Evolutionary conservation across 208 protist species (phyloP).

Genomic region (Zelonia costaricensis): DNA sequence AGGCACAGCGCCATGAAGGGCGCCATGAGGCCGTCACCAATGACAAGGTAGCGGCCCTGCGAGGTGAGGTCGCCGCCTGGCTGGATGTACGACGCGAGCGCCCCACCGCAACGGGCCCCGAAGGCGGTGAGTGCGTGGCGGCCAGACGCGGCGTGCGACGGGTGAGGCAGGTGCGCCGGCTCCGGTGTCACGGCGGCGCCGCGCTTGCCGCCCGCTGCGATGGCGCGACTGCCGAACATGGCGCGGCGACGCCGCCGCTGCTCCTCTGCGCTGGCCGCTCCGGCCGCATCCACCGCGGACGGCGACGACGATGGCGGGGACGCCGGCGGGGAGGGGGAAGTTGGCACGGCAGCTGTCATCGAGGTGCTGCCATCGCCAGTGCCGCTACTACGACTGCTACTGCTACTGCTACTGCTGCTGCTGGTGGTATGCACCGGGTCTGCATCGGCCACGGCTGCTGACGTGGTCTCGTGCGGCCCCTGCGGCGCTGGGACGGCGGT

Average conservation of each 20-base stretch:
- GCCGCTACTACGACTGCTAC: too few relatives aligned
- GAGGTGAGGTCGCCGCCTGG: slow-evolving; percentile 48
- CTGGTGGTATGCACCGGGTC: too few relatives aligned
- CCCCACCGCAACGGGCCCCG: slow-evolving; percentile 53
- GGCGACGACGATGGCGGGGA: too few relatives aligned
- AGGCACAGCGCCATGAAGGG: slow-evolving; percentile 93
- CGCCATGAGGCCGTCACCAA: slow-evolving; percentile 90
- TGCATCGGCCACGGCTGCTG: too few relatives aligned
- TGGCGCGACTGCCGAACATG: slow-evolving; percentile 81
- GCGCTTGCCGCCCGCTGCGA: slow-evolving; percentile 71
- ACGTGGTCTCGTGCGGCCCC: too few relatives aligned
- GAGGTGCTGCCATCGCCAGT: too few relatives aligned
- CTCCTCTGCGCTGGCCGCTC: slow-evolving; percentile 9
- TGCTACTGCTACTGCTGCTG: too few relatives aligned
- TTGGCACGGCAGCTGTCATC: too few relatives aligned
- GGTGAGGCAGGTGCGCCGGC: background rate
- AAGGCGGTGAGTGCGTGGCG: slow-evolving; percentile 58
- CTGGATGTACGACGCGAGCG: slow-evolving; percentile 52
- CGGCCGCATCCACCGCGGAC: too few relatives aligned
- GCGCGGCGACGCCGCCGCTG: slow-evolving; percentile 42
- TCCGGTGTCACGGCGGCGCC: slow-evolving; percentile 1
- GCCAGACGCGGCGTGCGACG: background rate
- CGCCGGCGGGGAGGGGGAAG: too few relatives aligned
- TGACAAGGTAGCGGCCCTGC: slow-evolving; percentile 83
- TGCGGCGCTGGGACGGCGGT: too few relatives aligned